Conservation (phyloP, 2,329 filamentous ascomycete genomes). For the Microdochium nivale region DNA sequence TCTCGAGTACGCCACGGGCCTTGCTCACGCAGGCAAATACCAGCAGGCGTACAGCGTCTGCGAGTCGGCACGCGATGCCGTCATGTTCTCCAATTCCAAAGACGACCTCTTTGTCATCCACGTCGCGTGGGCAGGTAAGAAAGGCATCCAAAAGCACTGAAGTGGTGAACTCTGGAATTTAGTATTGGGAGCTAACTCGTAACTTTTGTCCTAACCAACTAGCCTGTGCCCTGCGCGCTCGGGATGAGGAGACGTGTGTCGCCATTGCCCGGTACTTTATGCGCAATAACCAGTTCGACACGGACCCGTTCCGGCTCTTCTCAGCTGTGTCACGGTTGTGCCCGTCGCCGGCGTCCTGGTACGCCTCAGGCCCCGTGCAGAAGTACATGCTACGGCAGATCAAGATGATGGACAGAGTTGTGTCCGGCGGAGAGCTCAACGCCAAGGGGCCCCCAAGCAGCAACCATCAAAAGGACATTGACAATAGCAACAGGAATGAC, state of each 20-base stretch:
- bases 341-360: slow-evolving; percentile 65
- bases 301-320: slow-evolving; percentile 79
- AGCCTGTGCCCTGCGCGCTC: slow-evolving; percentile 75
- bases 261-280: slow-evolving; percentile 76
- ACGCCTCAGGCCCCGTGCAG: slow-evolving; percentile 72
- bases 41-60: slow-evolving; percentile 74
- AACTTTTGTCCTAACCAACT: no score
- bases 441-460: background rate
- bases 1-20: slow-evolving; percentile 72
- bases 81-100: slow-evolving; percentile 67
- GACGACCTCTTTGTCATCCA: slow-evolving; percentile 65
- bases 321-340: slow-evolving; percentile 68
- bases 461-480: slow-evolving; percentile 27
- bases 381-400: slow-evolving; percentile 90
- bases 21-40: slow-evolving; percentile 58
- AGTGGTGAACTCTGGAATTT: no score
- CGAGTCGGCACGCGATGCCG: slow-evolving; percentile 69
- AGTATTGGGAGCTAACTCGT: no score
- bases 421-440: slow-evolving; percentile 30
- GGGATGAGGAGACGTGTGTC: slow-evolving; percentile 68
- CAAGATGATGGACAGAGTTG: slow-evolving; percentile 71
- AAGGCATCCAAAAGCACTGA: background rate
- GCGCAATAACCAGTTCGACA: slow-evolving; percentile 69
- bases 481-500: slow-evolving; percentile 31
- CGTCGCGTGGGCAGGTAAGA: slow-evolving; percentile 64